Evolutionary conservation across 495 filamentous ascomycete genomes (phyloP), one percentile per base, ranked within the genome.

Genomic region (Aspergillus campestris): DNA sequence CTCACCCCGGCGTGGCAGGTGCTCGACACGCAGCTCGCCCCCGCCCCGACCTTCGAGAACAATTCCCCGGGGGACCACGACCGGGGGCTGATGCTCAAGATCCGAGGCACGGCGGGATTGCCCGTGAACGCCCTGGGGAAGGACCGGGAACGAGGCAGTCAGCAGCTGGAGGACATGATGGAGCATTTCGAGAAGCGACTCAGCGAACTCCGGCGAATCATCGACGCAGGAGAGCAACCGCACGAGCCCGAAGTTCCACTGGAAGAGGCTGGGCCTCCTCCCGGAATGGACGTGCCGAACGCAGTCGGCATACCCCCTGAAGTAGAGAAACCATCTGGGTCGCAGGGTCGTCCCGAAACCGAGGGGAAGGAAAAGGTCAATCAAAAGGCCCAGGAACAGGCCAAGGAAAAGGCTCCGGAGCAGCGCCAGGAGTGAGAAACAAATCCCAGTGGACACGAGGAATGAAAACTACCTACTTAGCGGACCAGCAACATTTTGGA

Each of bases 141-240:
- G 38, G 65, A 58, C 7, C 59, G 59, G 39, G 63, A 65, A 36
- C 58, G 53, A 30, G 48, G 64, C 35, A 33, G 60, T 15, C 71
- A 64, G 49, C 66, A 53, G 28, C 58, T 72, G 45, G 64, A 74
- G 30, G 71, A 69, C 30, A 69, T 89, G 65, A 67, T 85, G 48
- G 77, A 79, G 40, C 75, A 81, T 32, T 89, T 88, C 64, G 77
- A 83, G 46, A 78, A 73, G 50, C 69, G 82, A 50, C 80, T 89
- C 75, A 62, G 48, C 3, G 65, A 74, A 44, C 47, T 76, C 42
- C 67, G 67, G 34, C 47, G 55, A 33, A 60, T 75, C 1, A 73
- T 74, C 46, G 73, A 73, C 40, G 60, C 53, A n/a, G 56, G 56
- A 6, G 56, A 49, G 15, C 40, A 42, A 10, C 41, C 24, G 2